Conservation (phyloP, 2,329 filamentous ascomycete species). For the Diaporthe citri region DNA sequence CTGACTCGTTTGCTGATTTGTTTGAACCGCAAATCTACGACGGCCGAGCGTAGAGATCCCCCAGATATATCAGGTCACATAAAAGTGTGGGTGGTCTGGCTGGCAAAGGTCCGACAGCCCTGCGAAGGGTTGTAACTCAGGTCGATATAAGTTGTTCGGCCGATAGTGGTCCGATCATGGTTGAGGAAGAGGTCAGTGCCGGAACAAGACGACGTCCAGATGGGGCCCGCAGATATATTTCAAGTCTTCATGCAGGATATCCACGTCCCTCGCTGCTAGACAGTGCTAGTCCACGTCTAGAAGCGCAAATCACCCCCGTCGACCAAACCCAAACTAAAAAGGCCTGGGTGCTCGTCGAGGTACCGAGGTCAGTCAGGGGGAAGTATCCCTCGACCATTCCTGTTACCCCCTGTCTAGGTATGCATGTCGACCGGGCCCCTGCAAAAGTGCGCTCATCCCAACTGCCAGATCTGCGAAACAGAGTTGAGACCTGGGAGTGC, state of each 20-base stretch:
- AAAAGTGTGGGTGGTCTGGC: slow-evolving; percentile 24
- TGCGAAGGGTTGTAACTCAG: not conserved
- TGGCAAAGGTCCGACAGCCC: slow-evolving; percentile 14
- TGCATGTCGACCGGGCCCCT: slow-evolving; percentile 19
- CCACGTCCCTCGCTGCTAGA: not conserved
- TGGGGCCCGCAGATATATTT: slow-evolving; percentile 25
- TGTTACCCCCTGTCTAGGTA: slow-evolving; percentile 6
- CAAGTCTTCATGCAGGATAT: not conserved
- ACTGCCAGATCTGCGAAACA: slow-evolving; percentile 30
- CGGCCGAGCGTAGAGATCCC: slow-evolving; percentile 6
- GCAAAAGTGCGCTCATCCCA: slow-evolving; percentile 14
- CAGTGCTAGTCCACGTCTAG: slow-evolving; percentile 1
- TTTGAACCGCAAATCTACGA: not conserved
- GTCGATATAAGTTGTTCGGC: slow-evolving; percentile 23
- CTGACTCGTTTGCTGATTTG: not conserved
- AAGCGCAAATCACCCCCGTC: not conserved
- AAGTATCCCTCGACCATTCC: not conserved
- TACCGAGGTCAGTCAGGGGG: slow-evolving; percentile 19
- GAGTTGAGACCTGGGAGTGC: slow-evolving; percentile 30
- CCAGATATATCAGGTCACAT: slow-evolving; percentile 17
- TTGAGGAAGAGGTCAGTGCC: not conserved
- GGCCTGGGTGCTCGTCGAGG: not conserved
- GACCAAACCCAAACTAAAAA: slow-evolving; percentile 5
- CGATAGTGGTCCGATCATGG: slow-evolving; percentile 21
- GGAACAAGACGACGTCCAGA: not conserved